Evolutionary conservation across 352 stramenopile genomes (phyloP), one percentile per base, ranked within the genome.

Genomic region (Phytophthora foliorum): DNA sequence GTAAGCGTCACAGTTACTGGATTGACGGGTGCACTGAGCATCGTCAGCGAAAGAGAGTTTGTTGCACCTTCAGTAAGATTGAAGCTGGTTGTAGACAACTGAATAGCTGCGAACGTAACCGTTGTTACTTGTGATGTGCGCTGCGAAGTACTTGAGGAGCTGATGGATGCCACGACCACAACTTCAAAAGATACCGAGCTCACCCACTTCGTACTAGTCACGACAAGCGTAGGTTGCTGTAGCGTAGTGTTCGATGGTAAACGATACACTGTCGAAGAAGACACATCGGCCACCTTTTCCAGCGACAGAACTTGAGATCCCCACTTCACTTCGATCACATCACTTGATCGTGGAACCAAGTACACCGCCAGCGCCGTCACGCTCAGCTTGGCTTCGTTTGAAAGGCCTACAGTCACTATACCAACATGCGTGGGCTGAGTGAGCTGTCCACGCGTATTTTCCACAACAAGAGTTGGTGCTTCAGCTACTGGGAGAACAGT

Each of bases 401-500:
- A 53, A 14, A 90, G 29, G 0, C 57, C 59, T 21, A 87, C 67
- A 19, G 49, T 80, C 4, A 63, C 49, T 29, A 90, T 29, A 11
- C 82, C 80, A 8, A 90, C 59, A 5, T 42, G 70, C 7, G 72
- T 70, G 50, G 72, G 75, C 14, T 75, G 63, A 6, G 57, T 45
- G 13, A 86, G 48, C 13, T 63, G 65, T 21, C 74, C 79, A 29
- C 80, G 69, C 6, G 75, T 81, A 16, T 74, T 69, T 52, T 81
- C 79, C 16, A 82, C 73, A 13, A 57, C 44, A 17, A 90, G 17
- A 4, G 73, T 21, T 1, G 82, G 77, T 9, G 51, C 60, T 27
- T 88, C 82, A 6, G 80, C 78, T 1, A 82, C 69, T 3, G 82
- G 77, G 10, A 80, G 22, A 17, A 86, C 70, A 13, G 45, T 80